Base-by-base conservation (phyloP, 2,329 filamentous ascomycete genomes). In the Aspergillaceae sp. region DNA sequence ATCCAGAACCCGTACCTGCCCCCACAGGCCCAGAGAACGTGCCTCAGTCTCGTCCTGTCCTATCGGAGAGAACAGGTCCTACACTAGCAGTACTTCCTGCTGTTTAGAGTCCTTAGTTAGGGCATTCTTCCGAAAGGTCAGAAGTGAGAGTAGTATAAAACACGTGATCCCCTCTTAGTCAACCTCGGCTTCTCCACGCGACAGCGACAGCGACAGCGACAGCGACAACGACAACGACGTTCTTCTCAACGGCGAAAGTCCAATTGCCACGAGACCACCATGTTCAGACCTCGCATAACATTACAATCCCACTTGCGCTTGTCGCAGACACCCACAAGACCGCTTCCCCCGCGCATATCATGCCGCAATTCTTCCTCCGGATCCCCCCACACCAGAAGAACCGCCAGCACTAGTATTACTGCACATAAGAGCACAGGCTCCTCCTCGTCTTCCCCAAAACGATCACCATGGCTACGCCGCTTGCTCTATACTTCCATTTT, bases 401-500 rank as follows among this genome's bases (percentile, higher is more conserved):
- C 19, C 19, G 19, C 19, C 19, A 19, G 19, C 19, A 19, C 19
- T 19, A 19, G 19, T 19, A 19, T 19, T 19, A 19, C 19, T 19
- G 19, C 19, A 19, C 19, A 19, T 1, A 19, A 19, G 19, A 19
- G 19, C 19, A 19, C 19, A 19, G 19, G 19, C 19, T 19, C 19
- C 19, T 19, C 19, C 19, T 19, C 19, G 19, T 19, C 19, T 19
- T 50, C 50, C 11, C 36, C 53, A 36, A 48, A 48, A 48, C 46
- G 51, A 29, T 61, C 56, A 42, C 59, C 53, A 53, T 68, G 65
- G 64, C 56, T 55, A 27, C 66, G 67, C 36, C 61, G 63, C 36
- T 44, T 65, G 27, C 40, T 65, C 11, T 70, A 67, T 49, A 55
- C 55, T 4, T 54, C 53, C 7, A 49, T 67, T 4, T 70, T 70